Conservation (phyloP, 2,329 filamentous ascomycete genomes). For the Diaporthe amygdali region DNA sequence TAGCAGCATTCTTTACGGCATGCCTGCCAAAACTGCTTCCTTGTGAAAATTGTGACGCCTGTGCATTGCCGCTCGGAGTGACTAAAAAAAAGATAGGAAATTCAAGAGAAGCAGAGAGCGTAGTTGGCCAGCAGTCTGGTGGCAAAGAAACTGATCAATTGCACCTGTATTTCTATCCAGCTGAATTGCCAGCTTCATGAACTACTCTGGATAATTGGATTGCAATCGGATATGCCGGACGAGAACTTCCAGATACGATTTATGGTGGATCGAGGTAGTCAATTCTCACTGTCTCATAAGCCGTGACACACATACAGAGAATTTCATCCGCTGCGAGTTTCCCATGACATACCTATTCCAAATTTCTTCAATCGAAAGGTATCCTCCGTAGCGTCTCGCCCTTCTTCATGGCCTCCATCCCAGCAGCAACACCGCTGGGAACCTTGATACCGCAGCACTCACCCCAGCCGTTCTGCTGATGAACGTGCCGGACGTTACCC, state of each 20-base stretch:
- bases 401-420: conserved; percentile 84
- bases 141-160: background rate
- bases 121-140: background rate
- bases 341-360: background rate
- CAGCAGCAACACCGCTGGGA: conserved; percentile 89
- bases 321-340: background rate
- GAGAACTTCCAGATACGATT: background rate
- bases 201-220: too few relatives aligned
- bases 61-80: background rate
- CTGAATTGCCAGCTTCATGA: background rate
- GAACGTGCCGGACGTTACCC: conserved; percentile 72
- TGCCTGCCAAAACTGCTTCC: background rate
- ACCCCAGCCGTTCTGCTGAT: conserved; percentile 80
- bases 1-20: background rate
- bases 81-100: background rate
- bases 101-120: background rate
- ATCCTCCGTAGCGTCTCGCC: conserved; percentile 71
- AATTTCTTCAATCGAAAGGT: conserved; percentile 74
- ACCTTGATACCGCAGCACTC: conserved; percentile 99
- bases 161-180: background rate
- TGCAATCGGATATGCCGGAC: background rate
- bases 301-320: background rate
- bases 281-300: background rate
- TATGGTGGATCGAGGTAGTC: background rate
- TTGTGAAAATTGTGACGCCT: background rate